Evolutionary conservation across 441 rosid genomes (phyloP), one percentile per base, ranked within the genome.

Genomic region (Corymbia calophylla): DNA sequence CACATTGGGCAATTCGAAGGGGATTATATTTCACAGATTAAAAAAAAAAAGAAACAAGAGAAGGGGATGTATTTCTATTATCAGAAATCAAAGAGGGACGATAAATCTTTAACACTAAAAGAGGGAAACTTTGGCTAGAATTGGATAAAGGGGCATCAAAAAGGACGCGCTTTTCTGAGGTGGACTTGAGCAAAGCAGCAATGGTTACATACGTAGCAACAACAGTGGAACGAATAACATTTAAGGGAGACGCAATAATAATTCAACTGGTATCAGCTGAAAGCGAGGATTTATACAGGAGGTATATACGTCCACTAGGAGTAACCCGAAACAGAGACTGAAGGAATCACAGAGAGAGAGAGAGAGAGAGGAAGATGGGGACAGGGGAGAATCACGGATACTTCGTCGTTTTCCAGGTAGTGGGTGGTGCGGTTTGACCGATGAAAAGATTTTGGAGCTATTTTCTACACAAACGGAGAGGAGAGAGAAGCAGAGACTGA

Each of bases 321-420:
- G 47, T 31, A n/a, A 86, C 62, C 8, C 48, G 56, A 55, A 31
- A 2, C 13, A 53, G 29, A 86, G 87, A 53, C 58, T 18, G 62
- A 53, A 55, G 62, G 62, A 77, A 77, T 48, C 84, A 7, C 25
- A 18, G 80, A 5, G 80, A 32, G 80, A 35, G 39, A 66, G 44
- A 87, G 49, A 60, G 23, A 89, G 27, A 88, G 86, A 21, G 32
- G 39, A 53, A 84, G 35, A 56, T 84, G 66, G 90, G 68, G 93
- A 91, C 93, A 88, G 90, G 87, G 88, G 77, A 92, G 89, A 92
- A 88, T 96, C 97, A 94, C 97, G 98, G 97, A 95, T 93, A 35
- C 58, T 89, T 88, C 92, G 96, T 95, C 95, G 91, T 87, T 90
- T 92, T 93, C 93, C 7, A 35, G 91, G 58, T 90, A 47, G 91